Conservation (phyloP, 441 rosid species). For the Bocquillonia castaneifolia region DNA sequence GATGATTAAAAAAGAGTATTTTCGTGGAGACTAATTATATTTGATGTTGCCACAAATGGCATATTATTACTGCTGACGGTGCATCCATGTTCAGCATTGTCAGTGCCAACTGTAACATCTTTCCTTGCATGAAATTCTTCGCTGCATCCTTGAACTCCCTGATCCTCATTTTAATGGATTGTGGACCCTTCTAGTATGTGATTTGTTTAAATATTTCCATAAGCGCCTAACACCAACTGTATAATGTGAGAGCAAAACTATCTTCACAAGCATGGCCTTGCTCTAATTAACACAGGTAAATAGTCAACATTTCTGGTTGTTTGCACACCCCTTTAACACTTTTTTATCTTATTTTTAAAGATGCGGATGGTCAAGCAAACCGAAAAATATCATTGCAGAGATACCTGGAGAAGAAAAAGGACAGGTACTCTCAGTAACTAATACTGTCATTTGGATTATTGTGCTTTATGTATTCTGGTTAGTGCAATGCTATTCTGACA, state of each 20-base stretch:
- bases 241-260: not conserved
- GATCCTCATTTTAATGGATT: not conserved
- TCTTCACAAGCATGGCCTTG: not conserved
- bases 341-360: slow-evolving; percentile 37
- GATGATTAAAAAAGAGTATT: not conserved
- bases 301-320: not conserved
- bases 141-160: not conserved
- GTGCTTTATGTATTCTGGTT: not conserved
- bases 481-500: slow-evolving; percentile 2
- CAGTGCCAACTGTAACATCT: not conserved
- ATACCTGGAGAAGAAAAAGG: slow-evolving; percentile 74
- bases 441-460: not conserved
- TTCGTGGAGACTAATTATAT: not conserved
- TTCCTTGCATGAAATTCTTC: not conserved
- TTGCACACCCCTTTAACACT: slow-evolving; percentile 19
- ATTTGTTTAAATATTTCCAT: not conserved
- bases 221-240: not conserved
- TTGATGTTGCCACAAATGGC: not conserved
- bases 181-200: not conserved
- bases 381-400: slow-evolving; percentile 62
- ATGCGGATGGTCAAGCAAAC: slow-evolving; percentile 62
- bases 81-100: not conserved
- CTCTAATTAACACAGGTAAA: not conserved
- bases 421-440: slow-evolving; percentile 45
- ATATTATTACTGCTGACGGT: not conserved